Base-by-base conservation (phyloP, 179 eudicot species). In the Heliamphora pulchella region DNA sequence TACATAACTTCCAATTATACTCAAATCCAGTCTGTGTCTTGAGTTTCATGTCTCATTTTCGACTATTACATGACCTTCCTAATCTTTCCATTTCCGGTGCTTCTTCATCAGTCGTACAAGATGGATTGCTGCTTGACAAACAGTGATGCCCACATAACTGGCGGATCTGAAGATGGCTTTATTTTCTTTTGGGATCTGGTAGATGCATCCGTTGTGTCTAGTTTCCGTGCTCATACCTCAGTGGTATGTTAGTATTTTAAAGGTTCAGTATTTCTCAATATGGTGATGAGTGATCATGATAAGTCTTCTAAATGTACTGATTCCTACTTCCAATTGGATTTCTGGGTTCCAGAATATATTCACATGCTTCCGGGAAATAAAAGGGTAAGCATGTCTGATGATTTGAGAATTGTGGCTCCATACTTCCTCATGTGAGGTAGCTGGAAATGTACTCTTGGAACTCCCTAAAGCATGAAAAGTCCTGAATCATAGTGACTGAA, bases 51-150 rank as follows among this genome's bases (percentile, higher is more conserved):
- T 69, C 59, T 75, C 11, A 55, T 66, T 8, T 66, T 9, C 8
- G 46, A 46, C 64, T 53, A 71, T 22, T 58, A 17, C 22, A 58
- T 80, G 7, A 10, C 31, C 39, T 65, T 14, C 65, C 57, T n/a
- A 67, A 76, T 13, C 15, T 47, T 50, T 67, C 46, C 22, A 3
- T 48, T 71, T 65, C 69, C 64, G 76, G 68, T 59, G 39, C 72
- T 85, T 78, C 76, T 67, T 3, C 54, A 72, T 57, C 83, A 95
- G 97, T 93, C 98, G 0, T 95, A 82, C 88, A 95, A 95, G 84
- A 88, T 92, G 89, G 98, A 95, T 84, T 93, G 98, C 87, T 95
- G 97, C 90, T 91, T 95, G 58, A 93, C 97, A 80, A 95, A 93
- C 86, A 85, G 83, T 46, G 98, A 95, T 87, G 98, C 98, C 68